Conservation (phyloP, 2,329 filamentous ascomycete species). For the Nemania sp. region DNA sequence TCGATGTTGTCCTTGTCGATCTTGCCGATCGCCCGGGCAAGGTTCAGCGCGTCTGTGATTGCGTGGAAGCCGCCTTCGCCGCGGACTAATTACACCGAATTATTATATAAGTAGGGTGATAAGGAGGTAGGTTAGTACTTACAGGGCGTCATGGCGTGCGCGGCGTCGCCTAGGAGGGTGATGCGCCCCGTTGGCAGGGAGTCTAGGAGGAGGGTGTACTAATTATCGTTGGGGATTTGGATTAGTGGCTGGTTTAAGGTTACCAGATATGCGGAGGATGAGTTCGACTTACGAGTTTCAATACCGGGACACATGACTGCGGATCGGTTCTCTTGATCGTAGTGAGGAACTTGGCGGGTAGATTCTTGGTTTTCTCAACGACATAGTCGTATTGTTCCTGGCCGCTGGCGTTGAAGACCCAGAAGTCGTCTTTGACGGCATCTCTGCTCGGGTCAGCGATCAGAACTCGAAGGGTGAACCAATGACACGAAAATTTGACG, state of each 20-base stretch:
- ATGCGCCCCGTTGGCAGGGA: constrained; percentile 31
- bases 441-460: too few species aligned
- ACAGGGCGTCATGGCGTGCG: constrained; percentile 33
- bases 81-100: constrained; percentile 22
- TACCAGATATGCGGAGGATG: background rate
- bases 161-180: constrained; percentile 33
- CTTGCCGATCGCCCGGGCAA: constrained; percentile 32
- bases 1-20: constrained; percentile 25
- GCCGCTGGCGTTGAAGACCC: constrained; percentile 62
- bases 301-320: background rate
- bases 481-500: too few species aligned
- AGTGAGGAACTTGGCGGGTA: constrained; percentile 27
- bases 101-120: too few species aligned
- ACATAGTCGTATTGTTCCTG: constrained; percentile 56
- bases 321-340: constrained; percentile 25
- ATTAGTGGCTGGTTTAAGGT: background rate
- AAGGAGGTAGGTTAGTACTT: constrained; percentile 1
- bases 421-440: constrained; percentile 65
- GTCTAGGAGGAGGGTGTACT: constrained; percentile 28
- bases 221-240: background rate
- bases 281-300: constrained; percentile 13
- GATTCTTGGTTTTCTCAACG: constrained; percentile 26
- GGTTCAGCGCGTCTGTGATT: constrained; percentile 54
- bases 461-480: too few species aligned
- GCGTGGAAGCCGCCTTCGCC: constrained; percentile 33